A percentile compares a stretch with the other conserved stretches of the same genome.
These are phyloP conservation scores for Monosporozyma yasuniensis DNA, from an alignment of 805 yeast genomes.

Conservation along the genomic window DNA sequence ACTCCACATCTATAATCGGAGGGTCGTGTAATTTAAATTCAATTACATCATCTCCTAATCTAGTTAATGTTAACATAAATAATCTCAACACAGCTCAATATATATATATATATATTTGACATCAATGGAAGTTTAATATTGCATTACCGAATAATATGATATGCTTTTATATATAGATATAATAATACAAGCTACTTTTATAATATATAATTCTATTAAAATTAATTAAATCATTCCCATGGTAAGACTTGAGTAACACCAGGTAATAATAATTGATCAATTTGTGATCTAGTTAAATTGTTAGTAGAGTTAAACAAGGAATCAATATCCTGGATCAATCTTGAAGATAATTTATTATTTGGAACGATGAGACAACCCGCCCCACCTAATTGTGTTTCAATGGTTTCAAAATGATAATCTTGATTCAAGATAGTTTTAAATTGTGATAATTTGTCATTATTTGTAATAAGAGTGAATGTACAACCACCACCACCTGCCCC, in stretches of 20 bases:
- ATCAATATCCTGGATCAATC: not conserved
- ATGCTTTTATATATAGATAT: too few relatives aligned
- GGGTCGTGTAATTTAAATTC: slow-evolving; percentile 18
- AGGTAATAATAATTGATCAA: slow-evolving; percentile 12
- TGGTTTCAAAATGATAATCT: slow-evolving; percentile 57
- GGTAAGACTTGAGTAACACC: not conserved
- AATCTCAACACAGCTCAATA: too few relatives aligned
- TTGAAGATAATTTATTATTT: not conserved
- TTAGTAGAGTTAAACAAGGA: not conserved
- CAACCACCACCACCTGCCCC: slow-evolving; percentile 99
- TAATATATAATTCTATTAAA: too few relatives aligned
- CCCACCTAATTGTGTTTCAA: slow-evolving; percentile 79
- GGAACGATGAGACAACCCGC: slow-evolving; percentile 55
- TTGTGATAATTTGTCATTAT: slow-evolving; percentile 24
- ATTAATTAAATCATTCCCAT: not conserved
- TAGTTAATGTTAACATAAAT: not conserved
- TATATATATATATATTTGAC: too few relatives aligned
- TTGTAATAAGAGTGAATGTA: slow-evolving; percentile 69
- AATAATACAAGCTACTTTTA: not conserved
- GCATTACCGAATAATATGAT: too few relatives aligned
- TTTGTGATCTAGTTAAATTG: not conserved
- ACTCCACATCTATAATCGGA: slow-evolving; percentile 15
- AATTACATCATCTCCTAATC: not conserved
- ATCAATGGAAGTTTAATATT: too few relatives aligned
- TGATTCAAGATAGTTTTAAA: slow-evolving; percentile 28